These are phyloP conservation scores for Botryotinia globosa DNA, from an alignment of 2,329 filamentous ascomycete genomes.

Conservation along the genomic window DNA sequence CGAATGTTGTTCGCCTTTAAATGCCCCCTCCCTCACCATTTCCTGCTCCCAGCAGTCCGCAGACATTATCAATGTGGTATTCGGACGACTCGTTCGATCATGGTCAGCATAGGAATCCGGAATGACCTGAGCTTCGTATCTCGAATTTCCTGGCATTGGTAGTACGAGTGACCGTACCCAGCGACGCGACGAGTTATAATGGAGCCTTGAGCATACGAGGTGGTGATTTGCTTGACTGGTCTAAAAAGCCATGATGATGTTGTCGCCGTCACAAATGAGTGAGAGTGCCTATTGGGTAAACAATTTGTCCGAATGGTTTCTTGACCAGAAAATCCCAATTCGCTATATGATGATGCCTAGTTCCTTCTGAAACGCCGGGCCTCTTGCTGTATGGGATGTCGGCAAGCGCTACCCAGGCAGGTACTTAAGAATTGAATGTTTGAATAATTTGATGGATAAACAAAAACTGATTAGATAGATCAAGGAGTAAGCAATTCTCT, in stretches of 20 bases:
- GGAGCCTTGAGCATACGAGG: constrained; percentile 27
- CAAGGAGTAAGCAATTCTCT: not conserved
- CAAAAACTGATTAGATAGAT: not conserved
- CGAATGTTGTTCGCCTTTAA: not conserved
- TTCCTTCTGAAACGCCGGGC: constrained; percentile 22
- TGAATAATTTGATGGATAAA: not conserved
- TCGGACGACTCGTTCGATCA: constrained; percentile 22
- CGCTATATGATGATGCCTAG: constrained; percentile 14
- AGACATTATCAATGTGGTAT: constrained; percentile 29
- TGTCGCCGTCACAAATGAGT: constrained; percentile 19
- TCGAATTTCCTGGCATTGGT: constrained; percentile 33
- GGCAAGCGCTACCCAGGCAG: constrained; percentile 10
- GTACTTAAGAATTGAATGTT: not conserved
- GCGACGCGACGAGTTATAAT: constrained; percentile 29
- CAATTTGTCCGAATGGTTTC: not conserved
- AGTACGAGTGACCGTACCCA: constrained; percentile 28
- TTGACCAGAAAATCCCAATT: not conserved
- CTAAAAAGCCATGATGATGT: constrained; percentile 34
- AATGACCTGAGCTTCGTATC: constrained; percentile 28
- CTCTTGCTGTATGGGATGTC: not conserved
- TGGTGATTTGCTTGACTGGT: constrained; percentile 18
- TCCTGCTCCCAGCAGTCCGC: constrained; percentile 27
- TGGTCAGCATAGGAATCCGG: constrained; percentile 29
- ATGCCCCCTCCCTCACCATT: constrained; percentile 6
- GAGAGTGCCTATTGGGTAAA: constrained; percentile 7